phyloP scores from a whole-genome alignment of 1,284 basidiomycete genomes.

The Apiotrichum siamense region DNA sequence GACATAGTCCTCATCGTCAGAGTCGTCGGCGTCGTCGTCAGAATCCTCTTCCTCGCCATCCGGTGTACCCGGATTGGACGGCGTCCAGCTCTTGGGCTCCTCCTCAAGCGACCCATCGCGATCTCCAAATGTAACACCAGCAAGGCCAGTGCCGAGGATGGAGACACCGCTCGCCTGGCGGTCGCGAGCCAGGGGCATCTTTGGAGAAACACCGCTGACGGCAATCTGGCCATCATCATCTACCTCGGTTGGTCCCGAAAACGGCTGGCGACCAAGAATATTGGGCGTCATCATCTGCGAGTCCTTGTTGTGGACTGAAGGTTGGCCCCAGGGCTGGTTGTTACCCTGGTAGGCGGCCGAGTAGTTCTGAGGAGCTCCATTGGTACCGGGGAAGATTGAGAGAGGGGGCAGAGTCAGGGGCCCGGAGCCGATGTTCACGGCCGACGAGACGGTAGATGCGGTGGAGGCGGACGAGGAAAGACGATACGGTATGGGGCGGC shows the following conservation, averaged over 20 bases:
- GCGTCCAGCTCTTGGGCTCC: constrained; percentile 9
- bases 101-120: constrained; percentile 10
- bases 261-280: constrained; percentile 14
- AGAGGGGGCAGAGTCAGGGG: constrained; percentile 21
- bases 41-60: constrained; percentile 18
- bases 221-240: constrained; percentile 27
- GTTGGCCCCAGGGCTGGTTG: not conserved
- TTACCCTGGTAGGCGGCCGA: not conserved
- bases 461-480: constrained; percentile 27
- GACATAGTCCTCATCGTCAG: constrained; percentile 19
- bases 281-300: constrained; percentile 5
- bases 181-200: constrained; percentile 6
- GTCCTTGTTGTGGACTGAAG: constrained; percentile 3
- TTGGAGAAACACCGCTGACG: constrained; percentile 22
- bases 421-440: constrained; percentile 16
- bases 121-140: constrained; percentile 37
- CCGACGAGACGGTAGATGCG: constrained; percentile 24
- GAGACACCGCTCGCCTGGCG: constrained; percentile 22
- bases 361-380: not conserved
- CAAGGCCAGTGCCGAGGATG: constrained; percentile 36
- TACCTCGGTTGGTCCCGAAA: constrained; percentile 1
- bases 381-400: constrained; percentile 16
- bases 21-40: constrained; percentile 14
- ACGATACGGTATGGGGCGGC: constrained; percentile 4
- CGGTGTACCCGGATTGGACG: constrained; percentile 5